phyloP scores from a whole-genome alignment of 768 basidiomycete species.

The Suillus americanus region DNA sequence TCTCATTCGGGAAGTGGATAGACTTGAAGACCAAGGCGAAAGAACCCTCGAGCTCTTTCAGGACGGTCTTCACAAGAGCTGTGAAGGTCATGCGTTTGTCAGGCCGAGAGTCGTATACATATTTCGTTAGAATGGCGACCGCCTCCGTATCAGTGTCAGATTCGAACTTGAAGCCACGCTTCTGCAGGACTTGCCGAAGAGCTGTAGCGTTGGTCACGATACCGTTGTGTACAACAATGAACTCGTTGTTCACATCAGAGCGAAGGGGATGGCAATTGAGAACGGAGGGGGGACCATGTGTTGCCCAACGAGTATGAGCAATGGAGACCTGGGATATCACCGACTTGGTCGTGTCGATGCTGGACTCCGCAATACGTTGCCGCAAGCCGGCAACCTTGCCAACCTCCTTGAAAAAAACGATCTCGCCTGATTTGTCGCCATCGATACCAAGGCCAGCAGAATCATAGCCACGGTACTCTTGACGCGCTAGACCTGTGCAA shows the following conservation, averaged over 20 bases:
- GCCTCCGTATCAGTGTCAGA: slow-evolving; percentile 98
- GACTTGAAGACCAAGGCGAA: slow-evolving; percentile 99
- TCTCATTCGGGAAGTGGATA: slow-evolving; percentile 89
- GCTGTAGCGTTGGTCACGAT: slow-evolving; percentile 95
- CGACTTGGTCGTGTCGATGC: slow-evolving; percentile 71
- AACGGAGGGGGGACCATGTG: slow-evolving; percentile 87
- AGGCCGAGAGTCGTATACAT: slow-evolving; percentile 91
- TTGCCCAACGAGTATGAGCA: slow-evolving; percentile 99
- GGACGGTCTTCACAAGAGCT: slow-evolving; percentile 88
- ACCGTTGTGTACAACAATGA: slow-evolving; percentile 96
- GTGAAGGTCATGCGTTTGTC: slow-evolving; percentile 87
- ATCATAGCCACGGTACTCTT: slow-evolving; percentile 99
- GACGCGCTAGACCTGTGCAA: slow-evolving; percentile 84
- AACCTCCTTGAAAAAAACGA: slow-evolving; percentile 93
- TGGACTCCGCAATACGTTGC: slow-evolving; percentile 78
- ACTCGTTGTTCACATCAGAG: slow-evolving; percentile 78
- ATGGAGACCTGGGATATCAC: slow-evolving; percentile 90
- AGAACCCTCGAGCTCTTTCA: slow-evolving; percentile 97
- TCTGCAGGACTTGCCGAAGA: slow-evolving; percentile 89
- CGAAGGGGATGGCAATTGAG: slow-evolving; percentile 95
- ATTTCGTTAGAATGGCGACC: slow-evolving; percentile 94
- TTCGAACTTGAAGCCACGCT: slow-evolving; percentile 91
- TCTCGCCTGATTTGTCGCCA: slow-evolving; percentile 77
- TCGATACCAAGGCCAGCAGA: slow-evolving; percentile 91
- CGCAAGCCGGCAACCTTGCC: slow-evolving; percentile 95